These are phyloP conservation scores for Sambucus nigra DNA, from an alignment of 129 eudicot species.

Conservation along the genomic window DNA sequence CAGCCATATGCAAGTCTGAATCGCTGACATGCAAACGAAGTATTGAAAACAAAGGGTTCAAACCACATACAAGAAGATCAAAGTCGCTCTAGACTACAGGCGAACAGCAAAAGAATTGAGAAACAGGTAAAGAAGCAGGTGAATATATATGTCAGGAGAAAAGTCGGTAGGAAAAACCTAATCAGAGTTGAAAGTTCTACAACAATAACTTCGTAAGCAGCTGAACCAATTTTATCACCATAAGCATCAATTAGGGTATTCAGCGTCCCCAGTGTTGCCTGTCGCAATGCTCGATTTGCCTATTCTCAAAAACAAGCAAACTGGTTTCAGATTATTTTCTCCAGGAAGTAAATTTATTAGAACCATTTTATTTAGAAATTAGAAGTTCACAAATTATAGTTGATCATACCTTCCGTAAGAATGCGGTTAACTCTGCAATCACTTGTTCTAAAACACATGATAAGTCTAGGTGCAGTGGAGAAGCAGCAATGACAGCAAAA, in stretches of 20 bases:
- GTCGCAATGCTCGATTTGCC: slow-evolving; percentile 98
- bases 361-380: slow-evolving; percentile 1
- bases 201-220: slow-evolving; percentile 92
- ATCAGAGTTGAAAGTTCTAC: slow-evolving; percentile 90
- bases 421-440: slow-evolving; percentile 83
- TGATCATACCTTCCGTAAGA: slow-evolving; percentile 68
- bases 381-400: not conserved
- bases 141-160: not conserved
- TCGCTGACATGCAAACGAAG: slow-evolving; percentile 44
- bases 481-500: slow-evolving; percentile 88
- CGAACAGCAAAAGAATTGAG: not conserved
- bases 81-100: not conserved
- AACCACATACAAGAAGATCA: not conserved
- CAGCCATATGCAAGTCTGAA: slow-evolving; percentile 97
- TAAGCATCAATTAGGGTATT: slow-evolving; percentile 84
- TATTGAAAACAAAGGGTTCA: not conserved
- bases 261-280: slow-evolving; percentile 88
- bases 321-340: slow-evolving; percentile 8
- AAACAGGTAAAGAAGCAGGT: not conserved
- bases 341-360: not conserved
- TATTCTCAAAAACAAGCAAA: slow-evolving; percentile 19
- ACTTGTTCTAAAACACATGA: slow-evolving; percentile 91
- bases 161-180: slow-evolving; percentile 38
- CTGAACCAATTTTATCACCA: slow-evolving; percentile 86
- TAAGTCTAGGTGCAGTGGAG: slow-evolving; percentile 80